phyloP scores from a whole-genome alignment of 2,329 filamentous ascomycete species.

The Trichothecium roseum region DNA sequence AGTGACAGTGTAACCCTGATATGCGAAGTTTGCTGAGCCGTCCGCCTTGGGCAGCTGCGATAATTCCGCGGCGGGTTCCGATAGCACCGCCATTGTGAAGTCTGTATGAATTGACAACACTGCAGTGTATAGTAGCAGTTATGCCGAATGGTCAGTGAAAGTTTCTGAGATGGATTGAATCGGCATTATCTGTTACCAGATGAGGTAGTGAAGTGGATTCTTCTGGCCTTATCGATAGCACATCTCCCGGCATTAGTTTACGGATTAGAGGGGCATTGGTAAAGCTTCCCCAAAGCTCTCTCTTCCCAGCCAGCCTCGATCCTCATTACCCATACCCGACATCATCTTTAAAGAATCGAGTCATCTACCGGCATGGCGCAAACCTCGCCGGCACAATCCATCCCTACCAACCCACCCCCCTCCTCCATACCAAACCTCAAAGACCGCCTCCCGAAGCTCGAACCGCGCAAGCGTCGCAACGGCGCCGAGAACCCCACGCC shows the following conservation, averaged over 20 bases:
- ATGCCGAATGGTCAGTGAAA: too few relatives aligned
- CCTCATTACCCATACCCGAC: too few relatives aligned
- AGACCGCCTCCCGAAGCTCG: constrained; percentile 54
- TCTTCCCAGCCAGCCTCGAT: too few relatives aligned
- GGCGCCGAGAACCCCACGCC: constrained; percentile 46
- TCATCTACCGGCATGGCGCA: constrained; percentile 14
- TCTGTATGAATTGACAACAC: too few relatives aligned
- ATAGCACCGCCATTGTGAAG: constrained; percentile 30
- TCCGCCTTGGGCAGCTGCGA: constrained; percentile 60
- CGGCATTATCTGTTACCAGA: too few relatives aligned
- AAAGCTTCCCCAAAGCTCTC: too few relatives aligned
- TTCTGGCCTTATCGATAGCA: too few relatives aligned
- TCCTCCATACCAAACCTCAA: constrained; percentile 25
- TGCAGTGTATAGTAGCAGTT: too few relatives aligned
- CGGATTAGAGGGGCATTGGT: too few relatives aligned
- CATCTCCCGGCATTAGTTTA: too few relatives aligned
- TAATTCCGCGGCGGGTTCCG: constrained; percentile 40
- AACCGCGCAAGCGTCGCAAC: constrained; percentile 48
- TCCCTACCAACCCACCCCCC: constrained; percentile 4
- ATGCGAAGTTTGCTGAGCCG: constrained; percentile 68
- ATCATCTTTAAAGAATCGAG: constrained; percentile 2
- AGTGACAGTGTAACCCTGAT: constrained; percentile 69
- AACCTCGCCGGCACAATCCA: constrained; percentile 7
- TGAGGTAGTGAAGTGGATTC: too few relatives aligned
- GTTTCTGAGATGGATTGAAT: too few relatives aligned